Evolutionary conservation across 2,329 filamentous ascomycete species (phyloP).

Genomic region (Pestalotiopsis sp.): DNA sequence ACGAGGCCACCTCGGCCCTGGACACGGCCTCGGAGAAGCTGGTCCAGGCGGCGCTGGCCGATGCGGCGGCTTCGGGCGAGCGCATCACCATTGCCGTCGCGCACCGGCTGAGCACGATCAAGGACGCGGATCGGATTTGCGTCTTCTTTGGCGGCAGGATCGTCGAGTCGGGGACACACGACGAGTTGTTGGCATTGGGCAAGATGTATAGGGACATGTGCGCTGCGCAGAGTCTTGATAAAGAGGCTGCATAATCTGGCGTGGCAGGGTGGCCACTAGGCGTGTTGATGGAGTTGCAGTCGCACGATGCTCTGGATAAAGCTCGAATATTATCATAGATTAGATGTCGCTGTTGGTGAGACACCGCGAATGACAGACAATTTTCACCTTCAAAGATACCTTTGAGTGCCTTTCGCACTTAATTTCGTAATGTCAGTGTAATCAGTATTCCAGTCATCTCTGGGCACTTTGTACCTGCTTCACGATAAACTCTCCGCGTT

Average conservation of each 20-base stretch:
- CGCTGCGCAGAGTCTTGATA: slow-evolving; percentile 1
- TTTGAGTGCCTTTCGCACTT: too few species aligned
- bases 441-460: too few species aligned
- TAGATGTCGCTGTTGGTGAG: too few species aligned
- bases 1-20: slow-evolving; percentile 35
- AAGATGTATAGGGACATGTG: slow-evolving; percentile 5
- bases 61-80: slow-evolving; percentile 11
- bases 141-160: slow-evolving; percentile 58
- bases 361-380: too few species aligned
- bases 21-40: slow-evolving; percentile 19
- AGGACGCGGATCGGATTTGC: slow-evolving; percentile 55
- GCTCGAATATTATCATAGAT: too few species aligned
- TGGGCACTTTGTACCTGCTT: too few species aligned
- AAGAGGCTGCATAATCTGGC: not conserved
- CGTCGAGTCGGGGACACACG: slow-evolving; percentile 56
- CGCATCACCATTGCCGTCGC: slow-evolving; percentile 28
- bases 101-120: slow-evolving; percentile 28
- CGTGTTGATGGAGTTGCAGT: not conserved
- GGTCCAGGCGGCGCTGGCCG: slow-evolving; percentile 18
- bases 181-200: slow-evolving; percentile 38
- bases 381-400: too few species aligned
- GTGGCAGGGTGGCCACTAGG: not conserved
- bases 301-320: not conserved
- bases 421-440: too few species aligned
- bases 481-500: too few species aligned